Evolutionary conservation across 768 basidiomycete species (phyloP).

Genomic region (Psilocybe tampanensis): DNA sequence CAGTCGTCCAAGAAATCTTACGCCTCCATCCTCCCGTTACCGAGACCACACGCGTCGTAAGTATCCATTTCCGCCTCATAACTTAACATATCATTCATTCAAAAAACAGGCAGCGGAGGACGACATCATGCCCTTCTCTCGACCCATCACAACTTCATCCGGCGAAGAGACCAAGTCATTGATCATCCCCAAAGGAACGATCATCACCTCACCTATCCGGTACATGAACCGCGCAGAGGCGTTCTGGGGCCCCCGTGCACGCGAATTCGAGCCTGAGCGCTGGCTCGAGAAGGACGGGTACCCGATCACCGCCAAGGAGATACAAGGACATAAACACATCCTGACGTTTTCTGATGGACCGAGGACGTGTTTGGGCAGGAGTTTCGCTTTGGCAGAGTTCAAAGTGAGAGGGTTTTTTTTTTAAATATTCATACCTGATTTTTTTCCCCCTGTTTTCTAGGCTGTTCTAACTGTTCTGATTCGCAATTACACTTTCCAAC

Average conservation of each 20-base stretch:
- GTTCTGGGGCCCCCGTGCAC: constrained; percentile 64
- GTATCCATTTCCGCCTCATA: constrained; percentile 8
- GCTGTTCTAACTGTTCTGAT: constrained; percentile 46
- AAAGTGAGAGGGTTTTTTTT: constrained; percentile 39
- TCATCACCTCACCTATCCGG: constrained; percentile 42
- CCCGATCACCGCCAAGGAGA: constrained; percentile 34
- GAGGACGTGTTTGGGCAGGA: constrained; percentile 49
- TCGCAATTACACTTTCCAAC: constrained; percentile 42
- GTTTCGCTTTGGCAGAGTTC: constrained; percentile 48
- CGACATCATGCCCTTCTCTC: constrained; percentile 59
- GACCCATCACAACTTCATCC: constrained; percentile 44
- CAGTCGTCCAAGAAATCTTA: constrained; percentile 44
- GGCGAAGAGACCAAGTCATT: constrained; percentile 43
- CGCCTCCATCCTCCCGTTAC: constrained; percentile 40
- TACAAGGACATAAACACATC: constrained; percentile 52
- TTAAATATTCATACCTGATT: no score
- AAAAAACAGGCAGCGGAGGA: constrained; percentile 47
- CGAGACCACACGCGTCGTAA: constrained; percentile 40
- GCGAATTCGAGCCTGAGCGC: constrained; percentile 62
- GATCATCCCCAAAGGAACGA: constrained; percentile 48
- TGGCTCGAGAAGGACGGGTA: constrained; percentile 49
- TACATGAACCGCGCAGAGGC: constrained; percentile 51
- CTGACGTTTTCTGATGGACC: constrained; percentile 57
- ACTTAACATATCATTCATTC: background rate
- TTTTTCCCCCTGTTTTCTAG: no score